phyloP scores from a whole-genome alignment of 768 basidiomycete species.

The Suillus decipiens region DNA sequence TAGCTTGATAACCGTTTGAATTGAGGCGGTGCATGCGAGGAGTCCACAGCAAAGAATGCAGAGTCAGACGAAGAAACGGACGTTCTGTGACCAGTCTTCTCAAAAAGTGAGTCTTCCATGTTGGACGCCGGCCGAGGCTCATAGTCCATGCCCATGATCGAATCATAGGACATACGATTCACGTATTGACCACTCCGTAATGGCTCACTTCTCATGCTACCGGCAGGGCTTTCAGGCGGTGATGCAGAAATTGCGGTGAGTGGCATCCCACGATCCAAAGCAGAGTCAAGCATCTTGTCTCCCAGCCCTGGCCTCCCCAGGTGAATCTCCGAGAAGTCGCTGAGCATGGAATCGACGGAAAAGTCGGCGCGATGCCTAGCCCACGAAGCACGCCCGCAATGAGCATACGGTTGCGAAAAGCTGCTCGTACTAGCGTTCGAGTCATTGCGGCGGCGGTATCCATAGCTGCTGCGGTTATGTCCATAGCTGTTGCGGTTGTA shows the following conservation, averaged over 20 bases:
- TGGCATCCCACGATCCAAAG: slow-evolving; percentile 50
- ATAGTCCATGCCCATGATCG: slow-evolving; percentile 59
- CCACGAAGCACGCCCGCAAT: slow-evolving; percentile 60
- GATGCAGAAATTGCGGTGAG: slow-evolving; percentile 68
- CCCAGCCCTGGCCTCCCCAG: slow-evolving; percentile 74
- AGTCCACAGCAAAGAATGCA: slow-evolving; percentile 55
- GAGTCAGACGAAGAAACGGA: slow-evolving; percentile 56
- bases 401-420: slow-evolving; percentile 55
- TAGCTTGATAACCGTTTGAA: slow-evolving; percentile 68
- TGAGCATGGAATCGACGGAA: slow-evolving; percentile 67
- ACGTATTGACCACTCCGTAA: slow-evolving; percentile 21
- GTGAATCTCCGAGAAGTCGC: slow-evolving; percentile 59
- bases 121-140: slow-evolving; percentile 31
- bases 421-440: slow-evolving; percentile 63
- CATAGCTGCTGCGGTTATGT: slow-evolving; percentile 60
- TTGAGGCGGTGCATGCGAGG: slow-evolving; percentile 42
- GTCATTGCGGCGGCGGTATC: slow-evolving; percentile 53
- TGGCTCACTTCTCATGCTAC: slow-evolving; percentile 18
- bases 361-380: slow-evolving; percentile 54
- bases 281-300: slow-evolving; percentile 85
- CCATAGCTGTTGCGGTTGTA: slow-evolving; percentile 64
- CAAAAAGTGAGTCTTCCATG: slow-evolving; percentile 58
- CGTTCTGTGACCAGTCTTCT: slow-evolving; percentile 55
- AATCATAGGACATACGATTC: slow-evolving; percentile 56
- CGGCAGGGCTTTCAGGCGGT: slow-evolving; percentile 47